These are phyloP conservation scores for Starmerella apicola DNA, from an alignment of 805 yeast genomes.

Conservation along the genomic window DNA sequence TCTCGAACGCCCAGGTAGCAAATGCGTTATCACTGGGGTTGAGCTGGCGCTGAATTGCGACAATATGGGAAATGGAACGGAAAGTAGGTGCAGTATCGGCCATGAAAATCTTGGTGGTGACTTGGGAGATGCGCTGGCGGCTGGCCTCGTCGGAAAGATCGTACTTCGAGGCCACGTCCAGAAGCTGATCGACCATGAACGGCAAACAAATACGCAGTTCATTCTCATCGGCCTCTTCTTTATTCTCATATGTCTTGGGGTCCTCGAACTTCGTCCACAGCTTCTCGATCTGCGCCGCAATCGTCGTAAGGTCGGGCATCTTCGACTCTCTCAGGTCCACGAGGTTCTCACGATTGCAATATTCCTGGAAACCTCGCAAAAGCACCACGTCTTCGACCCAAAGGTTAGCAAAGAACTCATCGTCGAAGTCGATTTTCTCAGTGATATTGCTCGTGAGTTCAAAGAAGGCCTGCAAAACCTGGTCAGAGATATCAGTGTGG, in stretches of 20 bases:
- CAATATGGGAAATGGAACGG: conserved; percentile 34
- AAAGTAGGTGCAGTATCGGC: conserved; percentile 44
- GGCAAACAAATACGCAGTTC: conserved; percentile 47
- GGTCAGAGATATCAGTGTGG: conserved; percentile 47
- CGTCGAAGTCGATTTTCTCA: conserved; percentile 43
- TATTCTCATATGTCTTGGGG: conserved; percentile 31
- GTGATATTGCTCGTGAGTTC: conserved; percentile 51
- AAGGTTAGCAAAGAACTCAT: conserved; percentile 52
- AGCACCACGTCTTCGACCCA: conserved; percentile 67
- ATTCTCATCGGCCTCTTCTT: conserved; percentile 20
- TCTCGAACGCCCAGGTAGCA: conserved; percentile 16
- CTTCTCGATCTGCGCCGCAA: conserved; percentile 46
- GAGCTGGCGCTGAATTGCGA: conserved; percentile 49
- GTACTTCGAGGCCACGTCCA: conserved; percentile 52
- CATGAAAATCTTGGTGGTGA: conserved; percentile 36
- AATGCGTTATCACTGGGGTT: conserved; percentile 15
- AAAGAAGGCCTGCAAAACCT: conserved; percentile 54
- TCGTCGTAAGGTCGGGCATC: conserved; percentile 67
- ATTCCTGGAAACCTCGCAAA: conserved; percentile 51
- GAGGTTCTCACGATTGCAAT: conserved; percentile 42
- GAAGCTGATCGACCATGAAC: conserved; percentile 54
- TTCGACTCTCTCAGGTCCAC: conserved; percentile 48
- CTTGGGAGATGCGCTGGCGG: conserved; percentile 57
- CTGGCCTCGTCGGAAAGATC: conserved; percentile 90
- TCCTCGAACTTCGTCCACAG: conserved; percentile 36